A percentile compares a stretch with the other conserved stretches of the same genome.
These are phyloP conservation scores for Hippophae tibetana DNA, from an alignment of 306 rosid species.

Conservation along the genomic window DNA sequence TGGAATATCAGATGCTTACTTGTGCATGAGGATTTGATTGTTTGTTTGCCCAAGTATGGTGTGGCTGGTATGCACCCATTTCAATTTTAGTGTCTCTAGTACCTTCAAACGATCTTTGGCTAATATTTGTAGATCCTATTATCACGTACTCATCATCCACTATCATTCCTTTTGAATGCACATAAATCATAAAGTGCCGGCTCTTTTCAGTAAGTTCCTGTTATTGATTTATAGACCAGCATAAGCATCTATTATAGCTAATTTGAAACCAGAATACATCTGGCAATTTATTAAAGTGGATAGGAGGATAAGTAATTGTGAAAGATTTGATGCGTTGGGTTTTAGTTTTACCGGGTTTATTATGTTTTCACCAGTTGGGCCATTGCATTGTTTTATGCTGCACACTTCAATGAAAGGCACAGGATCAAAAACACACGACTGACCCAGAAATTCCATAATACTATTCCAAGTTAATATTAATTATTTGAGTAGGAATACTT, in stretches of 20 bases:
- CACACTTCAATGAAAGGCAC: background rate
- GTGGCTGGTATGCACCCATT: constrained; percentile 87
- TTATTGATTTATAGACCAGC: constrained; percentile 4
- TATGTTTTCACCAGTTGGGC: constrained; percentile 11
- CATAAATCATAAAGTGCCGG: constrained; percentile 81
- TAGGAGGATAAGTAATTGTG: constrained; percentile 39
- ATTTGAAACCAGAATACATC: constrained; percentile 7
- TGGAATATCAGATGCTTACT: constrained; percentile 21
- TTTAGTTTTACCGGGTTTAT: constrained; percentile 11
- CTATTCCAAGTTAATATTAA: background rate
- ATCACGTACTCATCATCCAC: constrained; percentile 91
- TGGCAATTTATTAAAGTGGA: constrained; percentile 1
- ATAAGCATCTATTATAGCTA: background rate
- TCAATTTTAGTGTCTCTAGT: constrained; percentile 91
- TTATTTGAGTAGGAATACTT: constrained; percentile 48
- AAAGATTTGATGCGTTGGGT: constrained; percentile 23
- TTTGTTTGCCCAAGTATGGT: constrained; percentile 52
- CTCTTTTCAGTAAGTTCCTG: constrained; percentile 53
- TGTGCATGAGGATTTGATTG: constrained; percentile 56
- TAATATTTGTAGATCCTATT: constrained; percentile 83
- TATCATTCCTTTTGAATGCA: constrained; percentile 95
- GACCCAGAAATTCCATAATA: too few relatives aligned
- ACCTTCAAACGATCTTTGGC: constrained; percentile 81
- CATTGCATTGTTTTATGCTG: constrained; percentile 86
- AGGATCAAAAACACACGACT: too few relatives aligned